phyloP scores from a whole-genome alignment of 257 asterid species.

The Solanum tarapatanum region DNA sequence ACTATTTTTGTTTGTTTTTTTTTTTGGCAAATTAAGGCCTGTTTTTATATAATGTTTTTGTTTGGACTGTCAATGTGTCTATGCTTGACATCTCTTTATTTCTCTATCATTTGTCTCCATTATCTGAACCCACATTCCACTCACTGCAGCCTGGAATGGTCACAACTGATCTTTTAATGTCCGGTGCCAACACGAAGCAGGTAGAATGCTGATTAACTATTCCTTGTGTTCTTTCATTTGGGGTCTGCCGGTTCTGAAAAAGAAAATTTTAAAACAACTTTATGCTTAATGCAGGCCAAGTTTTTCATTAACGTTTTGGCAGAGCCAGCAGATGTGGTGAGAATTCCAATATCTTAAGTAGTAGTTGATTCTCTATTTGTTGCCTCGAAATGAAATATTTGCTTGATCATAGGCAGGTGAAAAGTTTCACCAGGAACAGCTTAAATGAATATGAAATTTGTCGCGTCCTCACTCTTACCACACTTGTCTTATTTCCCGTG shows the following conservation, averaged over 20 bases:
- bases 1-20: background rate
- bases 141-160: constrained; percentile 92
- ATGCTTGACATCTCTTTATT: background rate
- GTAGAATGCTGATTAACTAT: constrained; percentile 11
- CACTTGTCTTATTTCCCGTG: background rate
- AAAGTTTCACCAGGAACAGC: background rate
- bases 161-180: constrained; percentile 94
- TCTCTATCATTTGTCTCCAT: background rate
- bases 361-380: background rate
- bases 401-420: background rate
- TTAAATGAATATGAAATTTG: background rate
- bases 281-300: constrained; percentile 58
- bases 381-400: background rate
- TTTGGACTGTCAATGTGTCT: background rate
- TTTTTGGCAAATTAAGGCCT: background rate
- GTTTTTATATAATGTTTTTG: background rate
- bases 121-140: background rate
- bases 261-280: background rate
- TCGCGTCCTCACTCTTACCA: background rate
- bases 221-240: background rate
- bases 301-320: constrained; percentile 95
- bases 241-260: background rate
- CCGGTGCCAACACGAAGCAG: constrained; percentile 93
- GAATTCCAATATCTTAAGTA: background rate
- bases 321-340: constrained; percentile 89